Evolutionary conservation across 371 early-diverging fungal genomes (phyloP), one percentile per base, ranked within the genome.

Genomic region (Rhizopus stolonifer): DNA sequence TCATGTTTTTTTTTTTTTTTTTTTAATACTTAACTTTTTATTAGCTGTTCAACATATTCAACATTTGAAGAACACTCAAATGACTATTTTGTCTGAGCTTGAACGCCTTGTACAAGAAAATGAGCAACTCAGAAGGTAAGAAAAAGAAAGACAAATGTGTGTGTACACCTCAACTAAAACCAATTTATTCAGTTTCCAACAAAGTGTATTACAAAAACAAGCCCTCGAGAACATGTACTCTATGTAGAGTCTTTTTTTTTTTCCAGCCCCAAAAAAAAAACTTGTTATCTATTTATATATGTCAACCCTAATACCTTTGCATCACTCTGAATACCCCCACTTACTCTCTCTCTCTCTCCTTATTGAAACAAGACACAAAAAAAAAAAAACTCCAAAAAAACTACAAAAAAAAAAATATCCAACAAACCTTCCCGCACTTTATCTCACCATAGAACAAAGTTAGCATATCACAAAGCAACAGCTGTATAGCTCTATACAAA

Each of bases 151-250:
- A 25, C 39, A 31, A 60, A 51, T 46, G 58, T 67, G 4, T 22
- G 33, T 55, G 15, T 19, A 34, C 25, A n/a, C 14, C 18, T 29
- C 22, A 6, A 21, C 4, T 29, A 17, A 24, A n/a, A 19, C 18
- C 17, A 4, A 9, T 44, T 18, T 17, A 44, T 40, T 22, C 56
- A 74, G 70, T 43, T 77, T 77, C 54, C 77, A 77, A 55, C 70
- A 73, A 64, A 56, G 60, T 51, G 69, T 73, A 22, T 55, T 77
- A 46, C 77, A 77, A 52, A 77, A 73, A 51, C 77, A 77, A 58
- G 73, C 74, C 24, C 57, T 77, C 60, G 77, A 73, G 38, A 72
- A 68, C 54, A 77, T 77, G 71, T 73, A 77, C 51, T 56, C 66
- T 43, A 65, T 75, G 18, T 42, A 42, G 31, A 29, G 4, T 29